Evolutionary conservation across 2,329 filamentous ascomycete genomes (phyloP).

Genomic region (Fusarium globosum): DNA sequence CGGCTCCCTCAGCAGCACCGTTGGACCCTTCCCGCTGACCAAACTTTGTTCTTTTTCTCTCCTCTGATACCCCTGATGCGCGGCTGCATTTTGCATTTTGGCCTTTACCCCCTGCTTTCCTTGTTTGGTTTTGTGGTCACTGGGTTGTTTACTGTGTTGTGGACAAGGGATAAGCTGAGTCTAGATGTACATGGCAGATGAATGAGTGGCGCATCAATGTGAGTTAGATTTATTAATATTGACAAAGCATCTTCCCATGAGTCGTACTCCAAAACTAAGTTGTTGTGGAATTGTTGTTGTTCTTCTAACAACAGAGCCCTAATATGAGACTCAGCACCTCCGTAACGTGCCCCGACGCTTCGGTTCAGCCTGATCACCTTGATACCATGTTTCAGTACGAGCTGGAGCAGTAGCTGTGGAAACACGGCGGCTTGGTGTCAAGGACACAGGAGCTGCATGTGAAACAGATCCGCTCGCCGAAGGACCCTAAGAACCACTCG

Average conservation of each 20-base stretch:
- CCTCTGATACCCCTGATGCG: background rate
- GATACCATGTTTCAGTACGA: background rate
- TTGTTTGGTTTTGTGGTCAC: background rate
- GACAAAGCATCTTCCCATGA: accelerated
- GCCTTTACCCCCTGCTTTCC: accelerated
- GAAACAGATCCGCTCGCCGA: accelerated
- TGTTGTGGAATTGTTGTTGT: accelerated
- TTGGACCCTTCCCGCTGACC: too few species aligned
- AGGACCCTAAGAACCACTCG: background rate
- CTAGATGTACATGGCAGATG: too few species aligned
- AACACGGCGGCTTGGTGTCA: accelerated
- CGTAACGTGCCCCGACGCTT: background rate
- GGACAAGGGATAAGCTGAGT: too few species aligned
- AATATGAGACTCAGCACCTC: background rate
- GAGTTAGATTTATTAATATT: accelerated
- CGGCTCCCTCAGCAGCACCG: accelerated
- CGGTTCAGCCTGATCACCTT: background rate
- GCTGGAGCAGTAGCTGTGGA: background rate
- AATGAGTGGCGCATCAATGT: accelerated
- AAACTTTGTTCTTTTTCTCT: accelerated
- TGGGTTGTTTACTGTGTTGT: accelerated
- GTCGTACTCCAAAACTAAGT: background rate
- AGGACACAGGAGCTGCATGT: too few species aligned
- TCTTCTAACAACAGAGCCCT: accelerated
- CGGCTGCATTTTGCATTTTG: background rate